Evolutionary conservation across 2,329 filamentous ascomycete species (phyloP).

Genomic region (Diaporthe sp.): DNA sequence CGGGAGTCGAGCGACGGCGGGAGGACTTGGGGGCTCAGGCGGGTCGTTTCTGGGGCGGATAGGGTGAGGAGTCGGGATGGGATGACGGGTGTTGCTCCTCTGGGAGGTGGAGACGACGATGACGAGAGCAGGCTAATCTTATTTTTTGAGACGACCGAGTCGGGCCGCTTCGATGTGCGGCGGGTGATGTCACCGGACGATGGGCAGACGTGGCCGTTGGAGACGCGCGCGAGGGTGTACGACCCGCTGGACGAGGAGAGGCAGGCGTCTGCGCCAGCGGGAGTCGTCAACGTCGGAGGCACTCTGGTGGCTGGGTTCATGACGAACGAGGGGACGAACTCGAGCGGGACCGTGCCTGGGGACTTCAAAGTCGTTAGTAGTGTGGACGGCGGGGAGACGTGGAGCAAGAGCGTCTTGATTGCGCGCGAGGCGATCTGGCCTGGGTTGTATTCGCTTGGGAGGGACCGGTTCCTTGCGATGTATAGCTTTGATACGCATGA

Average conservation of each 20-base stretch:
- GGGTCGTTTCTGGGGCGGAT: constrained; percentile 53
- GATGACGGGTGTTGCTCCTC: constrained; percentile 57
- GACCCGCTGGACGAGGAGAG: constrained; percentile 47
- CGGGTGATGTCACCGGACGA: constrained; percentile 57
- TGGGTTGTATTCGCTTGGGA: constrained; percentile 44
- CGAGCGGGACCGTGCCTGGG: constrained; percentile 44
- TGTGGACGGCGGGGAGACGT: constrained; percentile 46
- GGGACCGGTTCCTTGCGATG: constrained; percentile 29
- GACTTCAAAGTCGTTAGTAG: constrained; percentile 52
- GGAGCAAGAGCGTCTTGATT: constrained; percentile 48
- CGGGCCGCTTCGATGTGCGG: constrained; percentile 52
- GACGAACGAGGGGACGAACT: constrained; percentile 57
- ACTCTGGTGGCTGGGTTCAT: constrained; percentile 60
- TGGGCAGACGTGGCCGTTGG: constrained; percentile 55
- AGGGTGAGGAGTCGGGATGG: constrained; percentile 56
- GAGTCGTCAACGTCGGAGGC: constrained; percentile 57
- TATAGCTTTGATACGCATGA: not conserved
- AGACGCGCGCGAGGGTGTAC: constrained; percentile 54
- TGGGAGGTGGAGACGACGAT: constrained; percentile 39
- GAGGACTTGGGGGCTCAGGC: constrained; percentile 52
- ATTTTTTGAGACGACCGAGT: constrained; percentile 59
- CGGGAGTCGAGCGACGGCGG: constrained; percentile 57
- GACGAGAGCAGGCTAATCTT: constrained; percentile 53
- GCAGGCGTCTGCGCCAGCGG: constrained; percentile 57
- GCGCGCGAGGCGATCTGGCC: constrained; percentile 51